Conservation (phyloP, 1,139 yeast species). For the Pichia sp. region DNA sequence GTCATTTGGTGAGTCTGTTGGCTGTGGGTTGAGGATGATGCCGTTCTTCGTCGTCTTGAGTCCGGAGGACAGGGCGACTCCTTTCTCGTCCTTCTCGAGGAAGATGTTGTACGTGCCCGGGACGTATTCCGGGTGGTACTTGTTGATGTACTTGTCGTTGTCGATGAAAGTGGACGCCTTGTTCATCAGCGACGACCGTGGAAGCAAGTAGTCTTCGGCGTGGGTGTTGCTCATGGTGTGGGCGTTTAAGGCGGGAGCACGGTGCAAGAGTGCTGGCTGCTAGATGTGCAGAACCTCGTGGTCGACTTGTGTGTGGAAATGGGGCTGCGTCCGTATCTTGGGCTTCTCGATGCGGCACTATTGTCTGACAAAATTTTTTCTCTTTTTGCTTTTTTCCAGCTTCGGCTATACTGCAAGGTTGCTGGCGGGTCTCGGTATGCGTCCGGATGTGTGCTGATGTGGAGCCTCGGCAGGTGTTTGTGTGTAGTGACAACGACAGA, state of each 20-base stretch:
- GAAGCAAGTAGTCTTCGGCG: conserved; percentile 8
- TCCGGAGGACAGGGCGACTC: conserved; percentile 27
- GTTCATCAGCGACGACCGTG: conserved; percentile 14
- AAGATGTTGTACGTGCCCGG: conserved; percentile 54
- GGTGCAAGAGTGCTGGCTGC: background rate
- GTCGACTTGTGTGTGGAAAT: background rate
- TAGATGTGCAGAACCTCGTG: too few relatives aligned
- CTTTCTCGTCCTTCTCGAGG: conserved; percentile 30
- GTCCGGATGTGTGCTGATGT: too few relatives aligned
- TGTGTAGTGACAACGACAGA: too few relatives aligned
- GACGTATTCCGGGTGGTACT: conserved; percentile 48
- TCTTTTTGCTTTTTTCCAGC: too few relatives aligned
- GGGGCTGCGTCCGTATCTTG: background rate
- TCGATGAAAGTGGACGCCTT: conserved; percentile 11
- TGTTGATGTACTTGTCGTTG: conserved; percentile 35
- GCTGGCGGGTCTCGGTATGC: too few relatives aligned
- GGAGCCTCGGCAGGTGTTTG: too few relatives aligned
- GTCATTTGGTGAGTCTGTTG: conserved; percentile 54
- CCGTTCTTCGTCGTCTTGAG: conserved; percentile 44
- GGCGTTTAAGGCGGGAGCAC: background rate
- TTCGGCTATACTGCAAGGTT: too few relatives aligned
- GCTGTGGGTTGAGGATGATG: conserved; percentile 53
- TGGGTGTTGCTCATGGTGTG: conserved; percentile 1
- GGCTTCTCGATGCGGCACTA: background rate
- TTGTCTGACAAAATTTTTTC: too few relatives aligned